Evolutionary conservation across 345 rosid species (phyloP), one percentile per base, ranked within the genome.

Genomic region (Eucalyptus coolabah): DNA sequence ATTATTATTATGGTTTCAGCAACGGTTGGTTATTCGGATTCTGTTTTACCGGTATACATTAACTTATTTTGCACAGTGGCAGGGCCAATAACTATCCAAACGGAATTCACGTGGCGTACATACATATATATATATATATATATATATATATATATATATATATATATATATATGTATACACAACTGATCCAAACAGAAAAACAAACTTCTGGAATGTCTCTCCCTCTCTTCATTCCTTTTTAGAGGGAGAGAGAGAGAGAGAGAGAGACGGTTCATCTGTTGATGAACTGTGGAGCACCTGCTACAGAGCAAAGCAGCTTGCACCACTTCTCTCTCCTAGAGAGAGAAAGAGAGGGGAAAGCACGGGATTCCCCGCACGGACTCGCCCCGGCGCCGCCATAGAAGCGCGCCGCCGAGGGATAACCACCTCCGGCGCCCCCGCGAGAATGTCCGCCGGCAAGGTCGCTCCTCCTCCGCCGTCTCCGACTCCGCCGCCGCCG

Each of bases 91-190:
- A 30, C 15, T 30, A 63, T 28, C 69, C 34, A 26, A 30, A 56
- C 63, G 13, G 63, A 56, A 56, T 53, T 8, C 59, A 53, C 59
- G 59, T 53, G 59, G 2, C 56, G 9, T 8, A 19, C 23, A 53
- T 19, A 53, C 21, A 18, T 17, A 17, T 2, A 50, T 14, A 50
- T 13, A 49, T 50, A 50, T 15, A 50, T 16, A 50, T 16, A 50
- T 6, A 50, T 14, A 50, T 4, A 50, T 5, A 50, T 5, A 2
- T 15, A 15, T 17, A 6, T 3, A 0, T 2, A 2, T 50, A 2
- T 15, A 6, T 50, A 3, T 17, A 7, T 6, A 17, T 51, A 3
- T 51, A 17, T 51, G 0, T 51, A 53, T 8, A 19, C 24, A 4
- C 15, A 63, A 37, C 85, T 40, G 21, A 77, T 77, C 85, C 85